Conservation (phyloP, 495 filamentous ascomycete genomes). For the Aspergillus nanangensis region DNA sequence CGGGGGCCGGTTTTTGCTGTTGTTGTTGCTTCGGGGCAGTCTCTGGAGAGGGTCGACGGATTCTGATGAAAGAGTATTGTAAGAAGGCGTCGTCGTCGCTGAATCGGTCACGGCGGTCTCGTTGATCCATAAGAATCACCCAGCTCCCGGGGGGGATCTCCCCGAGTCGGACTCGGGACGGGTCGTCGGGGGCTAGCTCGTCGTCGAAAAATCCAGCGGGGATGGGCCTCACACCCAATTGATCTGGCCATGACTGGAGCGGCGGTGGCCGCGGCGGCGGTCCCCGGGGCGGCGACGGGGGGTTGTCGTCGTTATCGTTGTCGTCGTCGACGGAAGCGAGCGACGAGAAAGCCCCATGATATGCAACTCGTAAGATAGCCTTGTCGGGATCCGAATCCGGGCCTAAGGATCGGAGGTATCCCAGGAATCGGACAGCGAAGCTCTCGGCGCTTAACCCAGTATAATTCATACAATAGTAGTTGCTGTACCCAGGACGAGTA, state of each 20-base stretch:
- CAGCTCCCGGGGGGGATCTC: conserved; percentile 13
- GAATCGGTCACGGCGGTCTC: not conserved
- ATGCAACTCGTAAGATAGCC: conserved; percentile 17
- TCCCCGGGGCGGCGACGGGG: no score
- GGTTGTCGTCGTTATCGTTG: not conserved
- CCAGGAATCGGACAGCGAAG: conserved; percentile 15
- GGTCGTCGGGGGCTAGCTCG: conserved; percentile 2
- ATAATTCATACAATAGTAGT: conserved; percentile 11
- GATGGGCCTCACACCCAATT: conserved; percentile 8
- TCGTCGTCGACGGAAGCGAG: not conserved
- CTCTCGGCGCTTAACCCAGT: conserved; percentile 6
- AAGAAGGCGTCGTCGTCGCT: conserved; percentile 5
- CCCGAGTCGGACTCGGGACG: conserved; percentile 9
- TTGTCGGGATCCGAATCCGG: conserved; percentile 10
- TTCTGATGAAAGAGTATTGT: conserved; percentile 14
- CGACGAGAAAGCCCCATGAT: conserved; percentile 5
- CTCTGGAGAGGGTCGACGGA: conserved; percentile 1
- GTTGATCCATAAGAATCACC: conserved; percentile 13
- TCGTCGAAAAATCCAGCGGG: conserved; percentile 9
- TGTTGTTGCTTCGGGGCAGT: conserved; percentile 5
- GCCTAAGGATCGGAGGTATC: conserved; percentile 12
- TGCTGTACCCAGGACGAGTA: not conserved
- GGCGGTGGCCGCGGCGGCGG: not conserved
- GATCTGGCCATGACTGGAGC: not conserved
- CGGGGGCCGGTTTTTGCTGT: no score